phyloP scores from a whole-genome alignment of 257 asterid species.

The Lycium barbarum region DNA sequence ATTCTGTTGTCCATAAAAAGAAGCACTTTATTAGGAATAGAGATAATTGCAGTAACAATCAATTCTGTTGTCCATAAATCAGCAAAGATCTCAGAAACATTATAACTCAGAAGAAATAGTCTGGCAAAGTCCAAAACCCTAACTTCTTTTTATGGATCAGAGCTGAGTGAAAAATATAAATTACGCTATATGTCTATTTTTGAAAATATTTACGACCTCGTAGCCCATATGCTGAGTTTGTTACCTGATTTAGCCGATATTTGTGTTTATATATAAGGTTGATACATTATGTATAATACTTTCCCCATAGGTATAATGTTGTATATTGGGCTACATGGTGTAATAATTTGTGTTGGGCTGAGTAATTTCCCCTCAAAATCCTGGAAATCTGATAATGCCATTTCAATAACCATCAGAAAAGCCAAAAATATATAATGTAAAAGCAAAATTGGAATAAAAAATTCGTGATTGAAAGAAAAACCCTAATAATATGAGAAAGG shows the following conservation, averaged over 20 bases:
- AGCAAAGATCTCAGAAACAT: neutral
- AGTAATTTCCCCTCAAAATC: neutral
- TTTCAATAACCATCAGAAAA: neutral
- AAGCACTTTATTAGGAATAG: neutral
- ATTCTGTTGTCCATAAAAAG: conserved; percentile 4
- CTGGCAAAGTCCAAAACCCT: neutral
- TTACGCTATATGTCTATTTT: no score
- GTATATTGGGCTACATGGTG: no score
- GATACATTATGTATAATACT: no score
- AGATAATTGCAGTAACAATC: neutral
- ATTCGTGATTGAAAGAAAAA: neutral
- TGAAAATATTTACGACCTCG: no score
- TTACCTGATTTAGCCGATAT: no score
- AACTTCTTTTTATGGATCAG: neutral
- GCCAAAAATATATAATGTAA: neutral
- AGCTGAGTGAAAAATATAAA: neutral
- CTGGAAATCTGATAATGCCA: neutral
- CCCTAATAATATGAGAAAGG: neutral
- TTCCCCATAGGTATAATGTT: no score
- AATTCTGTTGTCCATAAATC: neutral
- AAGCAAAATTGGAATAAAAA: neutral
- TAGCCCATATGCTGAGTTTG: no score
- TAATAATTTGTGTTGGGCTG: no score
- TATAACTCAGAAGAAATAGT: neutral
- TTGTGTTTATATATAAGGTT: no score